Evolutionary conservation across 2,329 filamentous ascomycete genomes (phyloP), one percentile per base, ranked within the genome.

Genomic region (Neocatenulostroma microsporum): DNA sequence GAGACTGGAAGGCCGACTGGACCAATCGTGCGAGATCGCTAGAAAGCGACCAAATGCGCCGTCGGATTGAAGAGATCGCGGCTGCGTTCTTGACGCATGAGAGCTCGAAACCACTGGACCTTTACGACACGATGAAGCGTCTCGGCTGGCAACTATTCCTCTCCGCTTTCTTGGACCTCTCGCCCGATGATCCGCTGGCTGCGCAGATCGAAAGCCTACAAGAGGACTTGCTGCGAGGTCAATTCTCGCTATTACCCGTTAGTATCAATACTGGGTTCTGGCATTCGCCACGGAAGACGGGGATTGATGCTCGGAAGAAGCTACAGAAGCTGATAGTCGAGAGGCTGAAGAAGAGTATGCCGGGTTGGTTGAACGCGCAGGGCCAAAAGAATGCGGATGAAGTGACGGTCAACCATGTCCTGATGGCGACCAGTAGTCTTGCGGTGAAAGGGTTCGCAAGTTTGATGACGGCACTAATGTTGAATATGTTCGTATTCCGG

Each of bases 231-330:
- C 45, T 55, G 1, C 41, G 52, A 5, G 52, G 52, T 3, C 52
- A 55, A 37, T 55, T 55, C 39, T 53, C 49, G 2, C 30, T 55
- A 14, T 41, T 55, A 11, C 52, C 52, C 3, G 40, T 54, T 10
- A 45, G 29, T 17, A 35, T 55, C 21, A 50, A 46, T 34, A 40
- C 47, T 2, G 33, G 37, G 15, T 37, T 55, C 21, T 55, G 48
- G 48, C 39, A 36, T n/a, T 54, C 51, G n/a, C 44, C 51, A 12
- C 28, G 50, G n/a, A 40, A 41, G 6, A 42, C 37, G 23, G 50
- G 49, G 2, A 37, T 53, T 8, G 30, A 38, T 23, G 49, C 49
- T 10, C 25, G 44, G 34, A 36, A 47, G 18, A 36, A 42, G 15
- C 30, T 51, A 14, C 41, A 49, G 25, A 24, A 31, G 14, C 20